Evolutionary conservation across 2,329 filamentous ascomycete genomes (phyloP), one percentile per base, ranked within the genome.

Genomic region (Hypoxylon sp.): DNA sequence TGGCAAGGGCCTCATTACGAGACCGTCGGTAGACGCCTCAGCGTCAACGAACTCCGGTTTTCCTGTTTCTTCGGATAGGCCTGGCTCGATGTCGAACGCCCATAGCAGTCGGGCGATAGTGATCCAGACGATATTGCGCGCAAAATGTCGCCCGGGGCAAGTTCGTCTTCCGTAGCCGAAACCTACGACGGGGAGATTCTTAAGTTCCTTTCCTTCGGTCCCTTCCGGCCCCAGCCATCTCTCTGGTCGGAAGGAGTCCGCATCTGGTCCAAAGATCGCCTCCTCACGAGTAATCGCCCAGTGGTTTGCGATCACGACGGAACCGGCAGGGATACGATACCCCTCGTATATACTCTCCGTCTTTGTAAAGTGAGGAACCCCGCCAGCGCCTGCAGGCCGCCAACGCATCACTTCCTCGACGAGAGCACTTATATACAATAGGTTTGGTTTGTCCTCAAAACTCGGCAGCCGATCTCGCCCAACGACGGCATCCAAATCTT

Each of bases 111-210:
- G 78, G 0, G 83, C 77, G 30, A 83, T 75, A 23, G 73, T 72
- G 4, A 83, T 73, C 62, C 80, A 83, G 4, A 86, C 73, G 13
- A 79, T 80, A 21, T 83, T 81, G 38, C 85, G 81, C 0, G 84
- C 84, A 14, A 88, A 80, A 65, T 85, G 80, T 10, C 83, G 81
- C 0, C 78, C 78, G 2, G 76, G 78, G 23, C 80, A 82, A 0
- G 83, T 76, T 0, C 85, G 74, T 2, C 84, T 76, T 0, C 85
- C 85, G 60, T 82, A 86, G 0, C 84, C 85, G 58, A 87, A 86
- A 5, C 81, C 80, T 0, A 75, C 70, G 1, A 76, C 71, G 0
- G 79, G 78, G 58, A 80, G 70, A 21, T 77, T 71, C 38, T 75
- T 75, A 17, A 76, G 58, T 17, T 13, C n/a, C n/a, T 58, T 45